Evolutionary conservation across 2,329 filamentous ascomycete genomes (phyloP).

Genomic region (Diaporthe longicolla): DNA sequence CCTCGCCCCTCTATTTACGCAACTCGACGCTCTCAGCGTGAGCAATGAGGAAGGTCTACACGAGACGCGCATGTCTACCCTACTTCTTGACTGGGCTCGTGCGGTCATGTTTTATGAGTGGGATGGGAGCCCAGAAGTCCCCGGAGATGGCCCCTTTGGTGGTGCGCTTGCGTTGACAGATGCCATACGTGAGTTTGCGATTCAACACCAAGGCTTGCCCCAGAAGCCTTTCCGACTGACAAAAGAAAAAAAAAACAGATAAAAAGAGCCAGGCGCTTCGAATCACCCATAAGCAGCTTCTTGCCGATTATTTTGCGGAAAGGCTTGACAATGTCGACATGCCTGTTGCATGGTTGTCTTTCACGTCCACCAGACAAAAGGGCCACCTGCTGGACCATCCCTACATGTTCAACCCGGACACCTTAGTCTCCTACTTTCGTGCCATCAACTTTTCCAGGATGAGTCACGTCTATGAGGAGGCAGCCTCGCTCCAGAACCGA

Average conservation of each 20-base stretch:
- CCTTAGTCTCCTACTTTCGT: slow-evolving; percentile 86
- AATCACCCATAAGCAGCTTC: slow-evolving; percentile 78
- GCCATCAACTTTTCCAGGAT: slow-evolving; percentile 90
- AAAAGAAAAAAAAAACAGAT: slow-evolving; percentile 53
- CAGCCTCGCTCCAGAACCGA: slow-evolving; percentile 69
- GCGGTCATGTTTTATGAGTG: slow-evolving; percentile 84
- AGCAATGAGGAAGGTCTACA: slow-evolving; percentile 67
- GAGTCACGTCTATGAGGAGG: slow-evolving; percentile 82
- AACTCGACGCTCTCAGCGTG: slow-evolving; percentile 66
- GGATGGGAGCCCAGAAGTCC: slow-evolving; percentile 81
- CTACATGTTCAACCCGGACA: slow-evolving; percentile 81
- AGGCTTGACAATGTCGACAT: slow-evolving; percentile 81
- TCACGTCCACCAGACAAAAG: slow-evolving; percentile 71
- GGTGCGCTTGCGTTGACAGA: slow-evolving; percentile 82
- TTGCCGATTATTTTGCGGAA: slow-evolving; percentile 81
- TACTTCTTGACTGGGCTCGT: slow-evolving; percentile 79
- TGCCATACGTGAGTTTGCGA: slow-evolving; percentile 74
- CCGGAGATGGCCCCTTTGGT: slow-evolving; percentile 79
- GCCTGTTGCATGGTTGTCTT: slow-evolving; percentile 79
- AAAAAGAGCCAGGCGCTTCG: slow-evolving; percentile 74
- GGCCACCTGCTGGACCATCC: slow-evolving; percentile 85
- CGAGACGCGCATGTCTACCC: slow-evolving; percentile 68
- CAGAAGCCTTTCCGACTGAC: not conserved
- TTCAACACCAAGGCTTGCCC: not conserved
- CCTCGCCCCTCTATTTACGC: slow-evolving; percentile 63